Evolutionary conservation across 257 asterid genomes (phyloP).

Genomic region (Ehretia macrophylla): DNA sequence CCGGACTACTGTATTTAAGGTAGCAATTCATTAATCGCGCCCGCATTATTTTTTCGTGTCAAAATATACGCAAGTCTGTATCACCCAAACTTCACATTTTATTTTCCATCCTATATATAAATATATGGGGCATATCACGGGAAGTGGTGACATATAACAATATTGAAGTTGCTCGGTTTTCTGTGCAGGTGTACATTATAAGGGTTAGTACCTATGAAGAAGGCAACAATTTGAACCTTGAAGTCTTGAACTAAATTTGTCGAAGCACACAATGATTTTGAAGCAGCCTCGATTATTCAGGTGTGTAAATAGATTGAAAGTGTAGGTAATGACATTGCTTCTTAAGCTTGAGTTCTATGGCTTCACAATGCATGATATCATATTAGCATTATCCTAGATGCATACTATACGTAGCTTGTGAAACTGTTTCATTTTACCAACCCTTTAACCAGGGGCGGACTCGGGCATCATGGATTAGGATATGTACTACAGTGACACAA

Average conservation of each 20-base stretch:
- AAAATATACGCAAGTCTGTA: too few relatives aligned
- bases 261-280: not conserved
- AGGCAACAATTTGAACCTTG: not conserved
- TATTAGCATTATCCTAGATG: too few relatives aligned
- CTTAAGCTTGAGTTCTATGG: not conserved
- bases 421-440: too few relatives aligned
- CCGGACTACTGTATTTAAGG: conserved; percentile 59
- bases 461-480: too few relatives aligned
- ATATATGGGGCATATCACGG: too few relatives aligned
- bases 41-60: too few relatives aligned
- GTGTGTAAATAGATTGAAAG: too few relatives aligned
- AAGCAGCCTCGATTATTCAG: not conserved
- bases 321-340: not conserved
- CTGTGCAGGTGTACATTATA: conserved; percentile 40
- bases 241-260: not conserved
- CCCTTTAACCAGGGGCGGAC: too few relatives aligned
- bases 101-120: not conserved
- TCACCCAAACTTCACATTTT: not conserved
- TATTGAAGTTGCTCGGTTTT: not conserved
- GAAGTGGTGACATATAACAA: not conserved
- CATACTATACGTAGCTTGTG: too few relatives aligned
- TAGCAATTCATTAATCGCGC: conserved; percentile 4
- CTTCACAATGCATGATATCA: too few relatives aligned
- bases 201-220: conserved; percentile 30
- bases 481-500: too few relatives aligned